Percentiles rank a stretch among this genome's conserved stretches.
These are phyloP conservation scores for Hypoxylon trugodes DNA, from an alignment of 495 filamentous ascomycete genomes.

Conservation along the genomic window DNA sequence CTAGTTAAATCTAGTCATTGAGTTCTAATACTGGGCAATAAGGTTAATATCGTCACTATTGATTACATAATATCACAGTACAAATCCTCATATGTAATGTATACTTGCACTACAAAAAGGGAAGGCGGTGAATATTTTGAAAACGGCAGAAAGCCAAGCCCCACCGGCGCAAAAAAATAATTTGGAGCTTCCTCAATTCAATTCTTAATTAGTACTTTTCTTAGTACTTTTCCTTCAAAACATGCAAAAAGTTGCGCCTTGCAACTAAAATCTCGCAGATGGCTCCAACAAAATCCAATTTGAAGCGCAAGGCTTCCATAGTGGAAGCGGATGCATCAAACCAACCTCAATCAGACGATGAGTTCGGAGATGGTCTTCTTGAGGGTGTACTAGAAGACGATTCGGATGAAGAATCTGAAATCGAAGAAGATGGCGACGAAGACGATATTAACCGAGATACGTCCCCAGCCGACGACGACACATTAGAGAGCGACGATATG, in stretches of 20 bases:
- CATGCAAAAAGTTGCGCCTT: conserved; percentile 3
- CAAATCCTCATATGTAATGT: too few relatives aligned
- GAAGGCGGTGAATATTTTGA: conserved; percentile 26
- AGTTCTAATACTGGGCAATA: too few relatives aligned
- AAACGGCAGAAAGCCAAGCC: conserved; percentile 31
- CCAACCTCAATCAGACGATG: conserved; percentile 66
- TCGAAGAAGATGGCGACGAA: conserved; percentile 50
- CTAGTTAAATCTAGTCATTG: too few relatives aligned
- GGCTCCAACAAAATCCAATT: conserved; percentile 47
- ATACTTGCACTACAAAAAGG: too few relatives aligned
- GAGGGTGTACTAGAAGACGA: conserved; percentile 66
- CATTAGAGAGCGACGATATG: conserved; percentile 65
- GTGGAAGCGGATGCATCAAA: conserved; percentile 46
- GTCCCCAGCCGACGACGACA: conserved; percentile 54
- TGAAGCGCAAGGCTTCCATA: conserved; percentile 56
- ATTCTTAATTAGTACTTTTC: conserved; percentile 13
- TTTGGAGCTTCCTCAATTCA: conserved; percentile 2
- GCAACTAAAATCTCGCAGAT: conserved; percentile 41
- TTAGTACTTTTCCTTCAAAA: too few relatives aligned
- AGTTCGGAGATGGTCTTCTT: conserved; percentile 68
- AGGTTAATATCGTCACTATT: too few relatives aligned
- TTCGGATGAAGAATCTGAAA: conserved; percentile 56
- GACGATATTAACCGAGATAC: conserved; percentile 54
- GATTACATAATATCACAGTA: too few relatives aligned
- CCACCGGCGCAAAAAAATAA: conserved; percentile 34